Percentiles rank a stretch among this genome's conserved stretches.
Conservation (phyloP, 129 eudicot species). For the Logfia minima region DNA sequence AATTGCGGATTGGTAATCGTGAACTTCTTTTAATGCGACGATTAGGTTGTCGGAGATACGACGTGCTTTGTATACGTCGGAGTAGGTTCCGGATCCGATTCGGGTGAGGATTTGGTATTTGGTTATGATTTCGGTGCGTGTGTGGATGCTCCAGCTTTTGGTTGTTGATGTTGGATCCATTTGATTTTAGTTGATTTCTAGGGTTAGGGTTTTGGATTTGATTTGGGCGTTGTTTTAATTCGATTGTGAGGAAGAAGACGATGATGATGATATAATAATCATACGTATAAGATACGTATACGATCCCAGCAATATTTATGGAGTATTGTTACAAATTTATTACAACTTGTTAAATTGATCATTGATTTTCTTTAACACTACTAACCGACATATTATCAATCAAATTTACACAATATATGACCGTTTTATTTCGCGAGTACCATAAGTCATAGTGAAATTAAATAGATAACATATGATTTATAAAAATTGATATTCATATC, state of each 20-base stretch:
- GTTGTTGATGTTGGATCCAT: conserved; percentile 49
- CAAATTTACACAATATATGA: no score
- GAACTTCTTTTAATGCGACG: conserved; percentile 90
- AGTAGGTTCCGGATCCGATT: conserved; percentile 84
- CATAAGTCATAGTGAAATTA: no score
- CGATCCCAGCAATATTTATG: no score
- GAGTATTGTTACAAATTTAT: no score
- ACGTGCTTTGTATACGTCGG: conserved; percentile 78
- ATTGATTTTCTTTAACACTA: no score
- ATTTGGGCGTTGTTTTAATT: neutral
- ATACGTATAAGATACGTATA: no score
- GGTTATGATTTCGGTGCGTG: conserved; percentile 70
- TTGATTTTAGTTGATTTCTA: neutral
- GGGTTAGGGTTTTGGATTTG: conserved; percentile 1
- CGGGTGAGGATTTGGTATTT: conserved; percentile 66
- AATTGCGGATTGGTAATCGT: conserved; percentile 77
- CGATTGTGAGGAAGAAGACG: neutral
- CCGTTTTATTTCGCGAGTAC: no score
- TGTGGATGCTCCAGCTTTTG: conserved; percentile 98
- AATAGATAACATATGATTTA: no score
- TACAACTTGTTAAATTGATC: no score
- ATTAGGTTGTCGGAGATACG: conserved; percentile 65
- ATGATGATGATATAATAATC: neutral
- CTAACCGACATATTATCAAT: no score
- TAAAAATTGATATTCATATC: no score